A percentile compares a stretch with the other conserved stretches of the same genome.
Evolutionary conservation across 345 rosid genomes (phyloP).

Genomic region (Cardamine resedifolia): DNA sequence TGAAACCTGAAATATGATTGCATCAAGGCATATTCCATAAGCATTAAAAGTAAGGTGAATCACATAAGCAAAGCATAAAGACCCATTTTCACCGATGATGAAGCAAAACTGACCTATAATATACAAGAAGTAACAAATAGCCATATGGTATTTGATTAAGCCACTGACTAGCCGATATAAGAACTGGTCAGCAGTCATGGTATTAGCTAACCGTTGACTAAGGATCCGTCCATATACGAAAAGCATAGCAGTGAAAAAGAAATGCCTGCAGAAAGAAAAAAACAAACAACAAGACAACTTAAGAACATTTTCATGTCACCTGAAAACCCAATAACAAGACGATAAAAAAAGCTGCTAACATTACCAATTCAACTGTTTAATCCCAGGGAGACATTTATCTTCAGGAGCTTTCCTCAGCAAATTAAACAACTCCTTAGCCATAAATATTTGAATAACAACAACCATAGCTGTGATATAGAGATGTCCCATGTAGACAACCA

Average conservation of each 20-base stretch:
- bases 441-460: constrained; percentile 85
- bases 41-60: constrained; percentile 6
- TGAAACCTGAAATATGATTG: constrained; percentile 59
- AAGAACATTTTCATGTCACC: background rate
- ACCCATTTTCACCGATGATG: background rate
- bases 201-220: constrained; percentile 88
- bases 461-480: constrained; percentile 97
- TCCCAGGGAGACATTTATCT: constrained; percentile 80
- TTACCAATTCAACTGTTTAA: constrained; percentile 88
- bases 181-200: constrained; percentile 78
- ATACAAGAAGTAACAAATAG: constrained; percentile 76
- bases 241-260: constrained; percentile 96
- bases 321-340: background rate
- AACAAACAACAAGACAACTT: constrained; percentile 1
- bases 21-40: background rate
- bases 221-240: constrained; percentile 95
- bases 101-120: constrained; percentile 70
- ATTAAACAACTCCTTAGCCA: constrained; percentile 92
- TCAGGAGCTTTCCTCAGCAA: constrained; percentile 82
- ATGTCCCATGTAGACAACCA: constrained; percentile 93
- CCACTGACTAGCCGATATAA: constrained; percentile 76
- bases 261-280: constrained; percentile 57
- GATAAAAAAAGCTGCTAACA: background rate
- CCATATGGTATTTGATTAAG: constrained; percentile 92
- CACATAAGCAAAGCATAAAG: background rate